Base-by-base conservation (phyloP, 169 alveolate species). In the Theileria annulata region DNA sequence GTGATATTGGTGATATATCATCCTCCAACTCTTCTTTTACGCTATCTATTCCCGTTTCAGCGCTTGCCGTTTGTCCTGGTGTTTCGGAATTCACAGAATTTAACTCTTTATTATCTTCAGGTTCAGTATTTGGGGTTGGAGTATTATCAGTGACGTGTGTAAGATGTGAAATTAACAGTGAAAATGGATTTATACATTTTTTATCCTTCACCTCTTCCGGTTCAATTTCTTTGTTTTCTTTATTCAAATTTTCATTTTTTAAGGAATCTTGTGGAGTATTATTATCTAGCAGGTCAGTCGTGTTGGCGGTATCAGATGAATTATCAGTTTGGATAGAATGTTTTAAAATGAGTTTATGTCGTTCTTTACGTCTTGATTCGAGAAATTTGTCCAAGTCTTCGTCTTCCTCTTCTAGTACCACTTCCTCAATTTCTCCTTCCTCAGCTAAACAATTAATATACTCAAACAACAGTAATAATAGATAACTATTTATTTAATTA, bases 351-450 rank as follows among this genome's bases (percentile, higher is more conserved):
- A 82, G 68, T 67, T 59, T 68, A 56, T 82, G 79, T 35, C 88
- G 75, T 31, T 75, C 71, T 23, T 31, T 42, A 10, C 88, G 49
- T 12, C 88, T 71, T 12, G 51, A 64, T 51, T 82, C 88, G 47
- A 82, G 37, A 42, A 82, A 82, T 13, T 63, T 58, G 25, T 82
- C 88, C 42, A 82, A 67, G 58, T 82, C 88, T 30, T 71, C 64
- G 3, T 82, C 88, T 33, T 82, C 88, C 1, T 82, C 85, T 13
- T 60, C 54, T 28, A 75, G 30, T 25, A 37, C 87, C 15, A 31
- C 1, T 30, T 82, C 88, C 51, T 62, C 67, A 3, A 82, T 75
- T 35, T 82, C 88, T 8, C 86, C 88, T 35, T 82, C 88, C 25
- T 82, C 88, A 27, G 85, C 79, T 71, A 71, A 25, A 58, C 23